Evolutionary conservation across 176 grass and related monocot genomes (phyloP).

Genomic region (Lolium multiflorum): DNA sequence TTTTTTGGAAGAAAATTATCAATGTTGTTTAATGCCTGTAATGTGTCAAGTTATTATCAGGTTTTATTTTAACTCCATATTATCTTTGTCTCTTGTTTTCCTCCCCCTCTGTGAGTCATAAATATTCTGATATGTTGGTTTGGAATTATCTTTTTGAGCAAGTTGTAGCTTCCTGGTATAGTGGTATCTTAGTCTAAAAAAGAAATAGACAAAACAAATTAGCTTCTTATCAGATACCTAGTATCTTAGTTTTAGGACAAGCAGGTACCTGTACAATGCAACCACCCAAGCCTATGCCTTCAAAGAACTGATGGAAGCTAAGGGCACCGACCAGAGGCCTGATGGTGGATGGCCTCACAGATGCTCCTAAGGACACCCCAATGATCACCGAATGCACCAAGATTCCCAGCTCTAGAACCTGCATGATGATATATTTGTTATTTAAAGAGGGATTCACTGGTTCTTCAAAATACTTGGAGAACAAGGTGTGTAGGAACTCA

Average conservation of each 20-base stretch:
- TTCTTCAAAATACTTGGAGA: constrained; percentile 27
- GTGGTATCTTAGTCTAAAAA: constrained; percentile 17
- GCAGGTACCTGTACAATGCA: constrained; percentile 86
- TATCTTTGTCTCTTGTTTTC: background rate
- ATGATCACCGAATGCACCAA: constrained; percentile 96
- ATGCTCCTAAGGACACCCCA: constrained; percentile 88
- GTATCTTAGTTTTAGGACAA: constrained; percentile 2
- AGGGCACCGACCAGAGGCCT: constrained; percentile 89
- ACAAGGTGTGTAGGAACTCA: background rate
- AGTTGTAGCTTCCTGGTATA: background rate
- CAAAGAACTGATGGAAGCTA: constrained; percentile 99
- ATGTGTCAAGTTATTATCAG: background rate
- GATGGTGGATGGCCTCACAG: constrained; percentile 72
- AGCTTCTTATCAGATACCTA: constrained; percentile 22
- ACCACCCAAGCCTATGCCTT: constrained; percentile 93
- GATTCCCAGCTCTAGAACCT: constrained; percentile 96
- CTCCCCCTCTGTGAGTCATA: background rate
- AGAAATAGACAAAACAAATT: constrained; percentile 9
- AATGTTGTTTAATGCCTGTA: background rate
- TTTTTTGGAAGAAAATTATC: background rate
- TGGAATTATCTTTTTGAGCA: constrained; percentile 5
- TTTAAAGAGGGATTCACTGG: constrained; percentile 1
- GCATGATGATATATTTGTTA: constrained; percentile 37
- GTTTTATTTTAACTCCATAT: constrained; percentile 25
- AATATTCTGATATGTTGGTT: constrained; percentile 20